Evolutionary conservation across 805 yeast genomes (phyloP).

Genomic region (Pichia manshurica): DNA sequence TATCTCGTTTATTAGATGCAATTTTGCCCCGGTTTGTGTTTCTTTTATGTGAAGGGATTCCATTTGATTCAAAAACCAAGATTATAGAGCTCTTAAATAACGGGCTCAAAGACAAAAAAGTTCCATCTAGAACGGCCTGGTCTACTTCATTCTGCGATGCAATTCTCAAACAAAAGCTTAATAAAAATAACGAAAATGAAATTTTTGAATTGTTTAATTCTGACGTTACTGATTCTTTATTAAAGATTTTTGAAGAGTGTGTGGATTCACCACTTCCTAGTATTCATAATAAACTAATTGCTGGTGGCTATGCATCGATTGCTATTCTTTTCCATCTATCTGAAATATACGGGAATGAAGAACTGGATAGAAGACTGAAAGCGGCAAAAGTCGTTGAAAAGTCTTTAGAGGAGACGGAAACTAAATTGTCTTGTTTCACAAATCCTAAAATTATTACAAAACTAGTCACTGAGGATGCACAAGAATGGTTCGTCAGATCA

Average conservation of each 20-base stretch:
- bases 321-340: conserved; percentile 19
- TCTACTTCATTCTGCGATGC: conserved; percentile 41
- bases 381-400: conserved; percentile 30
- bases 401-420: conserved; percentile 25
- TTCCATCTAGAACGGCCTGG: conserved; percentile 65
- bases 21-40: conserved; percentile 41
- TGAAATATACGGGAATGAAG: conserved; percentile 9
- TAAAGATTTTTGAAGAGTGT: conserved; percentile 35
- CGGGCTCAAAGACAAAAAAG: conserved; percentile 65
- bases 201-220: conserved; percentile 9
- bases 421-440: conserved; percentile 40
- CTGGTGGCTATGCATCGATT: conserved; percentile 48
- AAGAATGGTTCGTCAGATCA: conserved; percentile 47
- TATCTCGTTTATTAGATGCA: conserved; percentile 44
- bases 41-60: conserved; percentile 20
- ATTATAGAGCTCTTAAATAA: conserved; percentile 32
- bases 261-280: conserved; percentile 48
- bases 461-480: conserved; percentile 39
- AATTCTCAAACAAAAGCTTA: conserved; percentile 15
- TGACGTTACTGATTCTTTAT: conserved; percentile 13
- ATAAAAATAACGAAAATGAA: background rate
- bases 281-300: conserved; percentile 45
- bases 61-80: conserved; percentile 22
- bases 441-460: conserved; percentile 47
- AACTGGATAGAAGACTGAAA: conserved; percentile 16